Evolutionary conservation across 2,329 filamentous ascomycete genomes (phyloP), one percentile per base, ranked within the genome.

Genomic region (Penicillium hesseltinei): DNA sequence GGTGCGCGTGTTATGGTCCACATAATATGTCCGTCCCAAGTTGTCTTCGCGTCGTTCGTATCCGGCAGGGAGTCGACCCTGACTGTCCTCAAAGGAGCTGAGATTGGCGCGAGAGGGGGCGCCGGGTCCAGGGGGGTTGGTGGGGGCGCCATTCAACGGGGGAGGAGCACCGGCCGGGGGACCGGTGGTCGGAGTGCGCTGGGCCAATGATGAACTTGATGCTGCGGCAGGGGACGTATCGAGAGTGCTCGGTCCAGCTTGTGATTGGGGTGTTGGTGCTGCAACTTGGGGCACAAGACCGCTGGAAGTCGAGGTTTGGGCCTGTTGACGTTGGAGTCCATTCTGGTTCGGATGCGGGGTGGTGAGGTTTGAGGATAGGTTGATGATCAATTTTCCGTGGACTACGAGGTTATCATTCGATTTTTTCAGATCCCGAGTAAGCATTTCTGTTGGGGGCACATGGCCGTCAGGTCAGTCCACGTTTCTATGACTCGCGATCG

Each of bases 21-120:
- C 94, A 73, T 97, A 99, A 73, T 99, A 99, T 23, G 93, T 97
- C 69, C 94, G 85, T 51, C 94, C 93, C 43, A 97, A 77, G 66
- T 97, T 94, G 73, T 99, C 94, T 75, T 97, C 93, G 56, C 94
- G 86, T 55, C 94, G 87, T 78, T 99, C 94, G 93, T 94, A 99
- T 35, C 94, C 94, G 50, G 90, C 87, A 35, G 94, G 94, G 54
- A 99, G 78, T 66, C 93, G 88, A 56, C 94, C 94, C 71, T 97
- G 92, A n/a, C 88, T 86, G 76, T 99, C 94, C 77, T 97, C 93
- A 65, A 99, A 99, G 0, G 93, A 92, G 69, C 92, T 97, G 71
- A 96, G 86, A 52, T 85, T 85, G 45, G 81, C 81, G 44, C 75
- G 78, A 29, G 79, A 75, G 58, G 79, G 77, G 47, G 72, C 71